Base-by-base conservation (phyloP, 345 rosid genomes). In the Citrus cavaleriei region DNA sequence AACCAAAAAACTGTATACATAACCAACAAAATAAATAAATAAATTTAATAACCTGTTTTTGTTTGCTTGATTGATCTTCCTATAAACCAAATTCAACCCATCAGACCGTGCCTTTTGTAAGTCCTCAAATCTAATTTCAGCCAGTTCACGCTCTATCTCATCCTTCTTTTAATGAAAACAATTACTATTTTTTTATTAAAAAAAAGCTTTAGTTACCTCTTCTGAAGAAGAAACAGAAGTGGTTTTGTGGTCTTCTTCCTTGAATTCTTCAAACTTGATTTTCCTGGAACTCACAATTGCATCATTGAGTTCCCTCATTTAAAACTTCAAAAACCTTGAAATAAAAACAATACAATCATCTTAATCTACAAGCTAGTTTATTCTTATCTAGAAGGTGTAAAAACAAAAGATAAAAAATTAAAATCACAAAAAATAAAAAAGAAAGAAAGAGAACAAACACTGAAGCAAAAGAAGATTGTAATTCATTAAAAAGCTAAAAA, bases 101-200 rank as follows among this genome's bases (percentile, higher is more conserved):
- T 92, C 91, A 38, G 93, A 87, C 6, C 89, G 85, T 64, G 92
- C 86, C 78, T 84, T 88, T 80, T 89, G 99, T 62, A 95, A 83
- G 72, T 93, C 97, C 86, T 83, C 99, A 30, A 95, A 92, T 3
- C 96, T 91, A 46, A 88, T 85, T 76, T 90, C 91, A 0, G 90
- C 91, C 30, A 95, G 86, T 77, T 90, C 95, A 42, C 85, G 86
- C 86, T 80, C 84, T 74, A 87, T 85, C 81, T 86, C 95, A 75
- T 79, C 88, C 81, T 93, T 95, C 90, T 91, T 75, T 72, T 27
- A 46, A 37, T 18, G 18, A 46, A 42, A 46, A 46, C 18, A 13
- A 46, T 46, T 46, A 46, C 13, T 46, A 12, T 3, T 13, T 40
- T 9, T 40, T 40, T 10, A 10, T 40, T 46, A 0, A 46, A 12